These are phyloP conservation scores for Phialocephala sp. DNA, from an alignment of 2,329 filamentous ascomycete species.

Conservation along the genomic window DNA sequence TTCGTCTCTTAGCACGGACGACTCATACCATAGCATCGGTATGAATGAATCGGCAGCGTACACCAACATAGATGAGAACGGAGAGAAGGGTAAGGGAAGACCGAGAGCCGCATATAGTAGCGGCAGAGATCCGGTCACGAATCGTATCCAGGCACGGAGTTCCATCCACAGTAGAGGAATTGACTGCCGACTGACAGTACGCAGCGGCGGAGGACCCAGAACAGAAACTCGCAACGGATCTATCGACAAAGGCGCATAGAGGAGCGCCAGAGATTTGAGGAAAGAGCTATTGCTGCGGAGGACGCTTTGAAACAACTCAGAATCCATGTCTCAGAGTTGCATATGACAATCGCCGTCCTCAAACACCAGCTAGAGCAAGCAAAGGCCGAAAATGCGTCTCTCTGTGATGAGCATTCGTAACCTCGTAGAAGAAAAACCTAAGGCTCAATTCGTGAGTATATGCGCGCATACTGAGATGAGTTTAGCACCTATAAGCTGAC, in stretches of 20 bases:
- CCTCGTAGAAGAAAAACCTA: not conserved
- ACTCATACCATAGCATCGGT: conserved; percentile 1
- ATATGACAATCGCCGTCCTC: conserved; percentile 11
- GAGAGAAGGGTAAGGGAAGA: conserved; percentile 7
- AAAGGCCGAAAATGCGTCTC: conserved; percentile 8
- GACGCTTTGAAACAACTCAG: conserved; percentile 10
- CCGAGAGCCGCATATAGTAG: conserved; percentile 11
- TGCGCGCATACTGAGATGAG: too few relatives aligned
- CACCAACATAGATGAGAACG: not conserved
- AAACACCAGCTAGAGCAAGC: conserved; percentile 1
- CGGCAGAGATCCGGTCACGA: conserved; percentile 15
- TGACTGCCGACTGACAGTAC: not conserved
- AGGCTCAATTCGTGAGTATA: too few relatives aligned
- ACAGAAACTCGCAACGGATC: conserved; percentile 28
- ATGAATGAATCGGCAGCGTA: not conserved
- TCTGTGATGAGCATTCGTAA: not conserved
- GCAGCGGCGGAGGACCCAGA: conserved; percentile 22
- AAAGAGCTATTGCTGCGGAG: conserved; percentile 23
- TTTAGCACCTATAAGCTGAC: too few relatives aligned
- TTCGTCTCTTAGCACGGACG: conserved; percentile 13
- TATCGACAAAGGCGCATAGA: conserved; percentile 25
- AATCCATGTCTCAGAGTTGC: conserved; percentile 16
- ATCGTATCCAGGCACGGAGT: conserved; percentile 20
- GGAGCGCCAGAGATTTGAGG: conserved; percentile 21
- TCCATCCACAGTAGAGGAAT: not conserved